A percentile compares a stretch with the other conserved stretches of the same genome.
Conservation (phyloP, 768 basidiomycete species). For the Naematelia encephala region DNA sequence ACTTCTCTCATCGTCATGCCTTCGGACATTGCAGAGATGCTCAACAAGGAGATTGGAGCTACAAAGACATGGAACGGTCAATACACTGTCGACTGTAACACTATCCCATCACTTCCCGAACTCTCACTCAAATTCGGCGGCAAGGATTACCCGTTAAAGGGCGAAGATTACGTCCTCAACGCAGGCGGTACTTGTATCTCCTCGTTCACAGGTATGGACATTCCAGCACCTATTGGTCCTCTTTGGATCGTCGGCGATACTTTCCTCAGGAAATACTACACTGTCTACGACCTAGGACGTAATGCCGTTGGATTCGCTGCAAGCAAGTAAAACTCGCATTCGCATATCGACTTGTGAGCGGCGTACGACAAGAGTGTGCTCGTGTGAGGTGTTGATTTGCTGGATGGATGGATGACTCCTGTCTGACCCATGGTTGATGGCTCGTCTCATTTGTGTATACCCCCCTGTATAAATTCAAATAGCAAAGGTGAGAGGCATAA, state of each 20-base stretch:
- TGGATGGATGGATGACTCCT: too few relatives aligned
- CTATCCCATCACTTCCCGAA: constrained; percentile 76
- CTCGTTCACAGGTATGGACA: constrained; percentile 85
- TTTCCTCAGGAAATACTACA: constrained; percentile 72
- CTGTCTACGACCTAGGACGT: constrained; percentile 51
- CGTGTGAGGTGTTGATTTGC: too few relatives aligned
- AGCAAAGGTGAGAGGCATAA: too few relatives aligned
- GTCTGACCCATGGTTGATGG: too few relatives aligned
- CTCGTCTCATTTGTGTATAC: too few relatives aligned
- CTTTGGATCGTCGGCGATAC: constrained; percentile 81
- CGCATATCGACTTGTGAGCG: too few relatives aligned
- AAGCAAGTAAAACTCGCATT: constrained; percentile 21
- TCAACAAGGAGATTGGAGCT: constrained; percentile 84
- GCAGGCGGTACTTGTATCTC: constrained; percentile 91
- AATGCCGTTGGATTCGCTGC: constrained; percentile 46
- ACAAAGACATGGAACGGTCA: constrained; percentile 94
- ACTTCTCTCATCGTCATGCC: constrained; percentile 93
- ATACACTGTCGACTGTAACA: constrained; percentile 83
- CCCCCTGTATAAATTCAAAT: too few relatives aligned
- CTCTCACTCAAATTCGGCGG: constrained; percentile 79
- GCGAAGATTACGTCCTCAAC: constrained; percentile 80
- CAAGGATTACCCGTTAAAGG: constrained; percentile 72
- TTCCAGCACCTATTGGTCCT: constrained; percentile 59
- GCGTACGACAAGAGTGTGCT: too few relatives aligned
- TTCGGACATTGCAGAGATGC: constrained; percentile 93